Percentiles rank a stretch among this genome's conserved stretches.
phyloP scores from a whole-genome alignment of 352 stramenopile species.

The Globisporangium abappressorium region DNA sequence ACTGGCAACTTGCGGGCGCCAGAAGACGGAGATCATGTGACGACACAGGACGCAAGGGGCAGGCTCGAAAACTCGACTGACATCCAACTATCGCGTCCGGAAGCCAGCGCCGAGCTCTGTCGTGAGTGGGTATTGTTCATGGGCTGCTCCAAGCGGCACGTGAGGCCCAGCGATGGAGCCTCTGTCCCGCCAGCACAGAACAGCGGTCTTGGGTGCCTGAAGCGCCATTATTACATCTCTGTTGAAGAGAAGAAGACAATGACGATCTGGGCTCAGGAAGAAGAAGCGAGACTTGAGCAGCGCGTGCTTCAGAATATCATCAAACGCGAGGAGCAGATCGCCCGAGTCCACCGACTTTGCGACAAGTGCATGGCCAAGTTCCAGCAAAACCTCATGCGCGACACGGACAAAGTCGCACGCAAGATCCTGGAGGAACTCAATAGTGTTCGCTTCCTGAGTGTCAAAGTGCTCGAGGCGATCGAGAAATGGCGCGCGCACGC shows the following conservation, averaged over 20 bases:
- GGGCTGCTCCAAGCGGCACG: slow-evolving; percentile 35
- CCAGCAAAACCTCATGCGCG: slow-evolving; percentile 51
- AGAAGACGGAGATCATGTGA: slow-evolving; percentile 43
- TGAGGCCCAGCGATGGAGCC: not conserved
- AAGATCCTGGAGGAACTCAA: slow-evolving; percentile 54
- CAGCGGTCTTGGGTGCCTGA: slow-evolving; percentile 51
- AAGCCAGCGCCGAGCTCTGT: slow-evolving; percentile 47
- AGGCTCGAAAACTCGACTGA: slow-evolving; percentile 13
- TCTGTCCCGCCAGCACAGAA: slow-evolving; percentile 15
- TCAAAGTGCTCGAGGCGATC: slow-evolving; percentile 70
- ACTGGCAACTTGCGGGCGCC: slow-evolving; percentile 9
- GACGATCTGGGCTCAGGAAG: slow-evolving; percentile 53
- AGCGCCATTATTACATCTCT: slow-evolving; percentile 78
- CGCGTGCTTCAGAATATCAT: slow-evolving; percentile 54
- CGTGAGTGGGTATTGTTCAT: slow-evolving; percentile 74
- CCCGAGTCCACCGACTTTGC: slow-evolving; percentile 30
- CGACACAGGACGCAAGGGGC: slow-evolving; percentile 35
- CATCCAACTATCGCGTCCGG: slow-evolving; percentile 35
- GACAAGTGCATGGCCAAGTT: slow-evolving; percentile 63
- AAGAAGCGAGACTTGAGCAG: slow-evolving; percentile 69
- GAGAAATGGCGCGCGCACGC: slow-evolving; percentile 56
- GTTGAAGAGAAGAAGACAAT: slow-evolving; percentile 54
- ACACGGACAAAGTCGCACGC: slow-evolving; percentile 33
- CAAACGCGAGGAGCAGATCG: slow-evolving; percentile 54
- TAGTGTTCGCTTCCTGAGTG: slow-evolving; percentile 52